These are phyloP conservation scores for Alternaria incomplexa DNA, from an alignment of 2,329 filamentous ascomycete species.

Conservation along the genomic window DNA sequence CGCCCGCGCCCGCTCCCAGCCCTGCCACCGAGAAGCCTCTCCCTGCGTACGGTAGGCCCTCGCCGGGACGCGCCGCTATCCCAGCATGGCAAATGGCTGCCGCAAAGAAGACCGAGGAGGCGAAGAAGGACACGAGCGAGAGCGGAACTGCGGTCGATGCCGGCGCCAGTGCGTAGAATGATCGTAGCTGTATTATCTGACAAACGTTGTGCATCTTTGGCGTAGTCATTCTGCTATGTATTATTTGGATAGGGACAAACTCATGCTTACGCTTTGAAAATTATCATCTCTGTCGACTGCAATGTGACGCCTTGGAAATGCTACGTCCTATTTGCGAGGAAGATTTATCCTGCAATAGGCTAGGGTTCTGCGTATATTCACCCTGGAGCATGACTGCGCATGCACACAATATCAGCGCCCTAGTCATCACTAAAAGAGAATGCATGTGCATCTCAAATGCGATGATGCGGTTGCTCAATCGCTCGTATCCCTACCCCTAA, in stretches of 20 bases:
- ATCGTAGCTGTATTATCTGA: not conserved
- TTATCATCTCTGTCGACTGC: not conserved
- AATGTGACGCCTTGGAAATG: not conserved
- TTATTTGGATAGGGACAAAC: slow-evolving; percentile 4
- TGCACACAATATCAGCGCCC: not conserved
- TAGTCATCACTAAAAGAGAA: not conserved
- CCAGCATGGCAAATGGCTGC: slow-evolving; percentile 62
- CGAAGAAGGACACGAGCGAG: slow-evolving; percentile 52
- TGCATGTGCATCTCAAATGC: not conserved
- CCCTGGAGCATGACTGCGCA: not conserved
- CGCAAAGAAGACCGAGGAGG: slow-evolving; percentile 54
- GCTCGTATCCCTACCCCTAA: not conserved
- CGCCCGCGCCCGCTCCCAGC: slow-evolving; percentile 22
- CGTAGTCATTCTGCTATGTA: slow-evolving; percentile 13
- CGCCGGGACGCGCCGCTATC: slow-evolving; percentile 52
- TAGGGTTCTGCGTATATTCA: not conserved
- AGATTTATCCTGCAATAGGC: not conserved
- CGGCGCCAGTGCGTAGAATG: slow-evolving; percentile 31
- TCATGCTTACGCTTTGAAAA: not conserved
- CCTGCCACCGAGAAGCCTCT: slow-evolving; percentile 39
- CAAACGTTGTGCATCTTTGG: slow-evolving; percentile 4
- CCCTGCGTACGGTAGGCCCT: slow-evolving; percentile 41
- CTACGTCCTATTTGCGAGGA: not conserved
- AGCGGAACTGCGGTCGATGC: slow-evolving; percentile 46
- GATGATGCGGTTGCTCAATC: not conserved